Evolutionary conservation across 139 green algal genomes (phyloP).

Genomic region (Astrephomene gubernaculifera): DNA sequence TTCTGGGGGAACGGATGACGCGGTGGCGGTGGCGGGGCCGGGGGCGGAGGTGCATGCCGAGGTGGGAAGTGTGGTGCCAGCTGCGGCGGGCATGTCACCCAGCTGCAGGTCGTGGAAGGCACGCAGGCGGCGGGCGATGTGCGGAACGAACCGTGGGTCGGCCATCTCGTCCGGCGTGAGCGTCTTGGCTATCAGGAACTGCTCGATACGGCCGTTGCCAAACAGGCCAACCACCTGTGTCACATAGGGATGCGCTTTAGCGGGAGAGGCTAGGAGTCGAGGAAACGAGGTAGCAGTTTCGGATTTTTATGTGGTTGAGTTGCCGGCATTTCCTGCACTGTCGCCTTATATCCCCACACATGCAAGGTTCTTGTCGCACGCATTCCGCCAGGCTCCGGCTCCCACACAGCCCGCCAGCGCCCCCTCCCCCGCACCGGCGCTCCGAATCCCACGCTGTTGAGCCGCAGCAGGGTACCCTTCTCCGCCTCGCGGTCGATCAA

Average conservation of each 20-base stretch:
- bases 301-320: no score
- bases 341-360: no score
- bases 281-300: no score
- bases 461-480: slow-evolving; percentile 61
- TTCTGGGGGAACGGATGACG: no score
- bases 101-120: slow-evolving; percentile 62
- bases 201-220: slow-evolving; percentile 86
- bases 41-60: not conserved
- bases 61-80: not conserved
- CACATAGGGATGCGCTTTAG: no score
- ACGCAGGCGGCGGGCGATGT: slow-evolving; percentile 73
- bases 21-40: not conserved
- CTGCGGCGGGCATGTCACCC: not conserved
- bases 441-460: slow-evolving; percentile 83
- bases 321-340: no score
- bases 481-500: slow-evolving; percentile 87
- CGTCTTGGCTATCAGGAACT: slow-evolving; percentile 73
- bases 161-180: slow-evolving; percentile 81
- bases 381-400: no score
- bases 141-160: slow-evolving; percentile 52
- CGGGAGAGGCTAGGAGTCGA: no score
- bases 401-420: not conserved
- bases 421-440: slow-evolving; percentile 60
- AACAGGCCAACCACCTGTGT: slow-evolving; percentile 86
- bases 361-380: no score